These are phyloP conservation scores for Acorus gramineus DNA, from an alignment of 106 monocot genomes.

Conservation along the genomic window DNA sequence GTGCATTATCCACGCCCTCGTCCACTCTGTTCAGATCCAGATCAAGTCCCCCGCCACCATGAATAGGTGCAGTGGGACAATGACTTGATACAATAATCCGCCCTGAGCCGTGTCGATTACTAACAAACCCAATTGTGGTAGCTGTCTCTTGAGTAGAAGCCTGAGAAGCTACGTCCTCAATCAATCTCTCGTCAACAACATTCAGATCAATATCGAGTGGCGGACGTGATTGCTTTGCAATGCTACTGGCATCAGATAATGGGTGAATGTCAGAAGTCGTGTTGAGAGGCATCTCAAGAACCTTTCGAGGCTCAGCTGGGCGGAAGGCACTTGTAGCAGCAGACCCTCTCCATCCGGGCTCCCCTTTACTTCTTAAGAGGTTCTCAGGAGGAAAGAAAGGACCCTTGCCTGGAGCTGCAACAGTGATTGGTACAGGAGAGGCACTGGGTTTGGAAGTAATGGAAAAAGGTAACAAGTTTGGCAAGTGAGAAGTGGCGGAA, in stretches of 20 bases:
- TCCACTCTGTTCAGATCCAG: conserved; percentile 62
- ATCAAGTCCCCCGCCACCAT: conserved; percentile 30
- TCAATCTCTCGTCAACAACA: conserved; percentile 50
- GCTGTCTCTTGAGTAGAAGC: conserved; percentile 18
- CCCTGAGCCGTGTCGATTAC: conserved; percentile 4
- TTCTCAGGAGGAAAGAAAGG: conserved; percentile 63
- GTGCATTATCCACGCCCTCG: conserved; percentile 31
- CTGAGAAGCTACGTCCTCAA: conserved; percentile 41
- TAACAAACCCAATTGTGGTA: conserved; percentile 22
- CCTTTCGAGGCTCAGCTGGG: conserved; percentile 65
- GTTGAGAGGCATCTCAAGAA: conserved; percentile 42
- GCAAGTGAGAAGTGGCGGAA: conserved; percentile 10
- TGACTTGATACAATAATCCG: too few species aligned
- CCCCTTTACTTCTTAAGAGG: conserved; percentile 35
- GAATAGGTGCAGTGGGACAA: neutral
- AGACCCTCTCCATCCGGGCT: conserved; percentile 69
- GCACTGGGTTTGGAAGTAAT: conserved; percentile 14
- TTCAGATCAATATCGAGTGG: conserved; percentile 60
- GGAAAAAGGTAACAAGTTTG: conserved; percentile 11
- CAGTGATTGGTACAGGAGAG: conserved; percentile 30
- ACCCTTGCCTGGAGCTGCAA: conserved; percentile 67
- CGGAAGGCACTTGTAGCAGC: conserved; percentile 83
- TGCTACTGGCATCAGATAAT: conserved; percentile 10
- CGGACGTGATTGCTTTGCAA: conserved; percentile 23
- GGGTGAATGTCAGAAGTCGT: conserved; percentile 15